phyloP scores from a whole-genome alignment of 2,329 filamentous ascomycete genomes.

The Sclerotinia spermophila region DNA sequence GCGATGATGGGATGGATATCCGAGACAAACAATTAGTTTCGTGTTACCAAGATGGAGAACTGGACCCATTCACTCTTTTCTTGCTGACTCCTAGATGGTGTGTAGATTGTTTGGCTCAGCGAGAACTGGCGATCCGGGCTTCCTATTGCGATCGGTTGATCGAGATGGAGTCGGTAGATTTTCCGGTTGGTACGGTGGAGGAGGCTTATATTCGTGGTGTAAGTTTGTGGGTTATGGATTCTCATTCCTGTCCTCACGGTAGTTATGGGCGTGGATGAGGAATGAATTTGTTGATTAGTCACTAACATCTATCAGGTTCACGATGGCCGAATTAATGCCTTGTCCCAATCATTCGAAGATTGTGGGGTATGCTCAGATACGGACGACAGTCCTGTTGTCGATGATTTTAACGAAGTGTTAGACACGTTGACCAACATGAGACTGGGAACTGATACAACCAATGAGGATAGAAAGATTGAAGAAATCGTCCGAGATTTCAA shows the following conservation, averaged over 20 bases:
- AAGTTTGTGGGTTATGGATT: not conserved
- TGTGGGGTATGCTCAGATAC: conserved; percentile 3
- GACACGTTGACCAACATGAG: conserved; percentile 3
- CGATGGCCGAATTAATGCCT: conserved; percentile 15
- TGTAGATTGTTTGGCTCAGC: conserved; percentile 5
- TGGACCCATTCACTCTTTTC: conserved; percentile 4
- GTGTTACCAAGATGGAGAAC: not conserved
- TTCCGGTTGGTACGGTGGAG: conserved; percentile 1
- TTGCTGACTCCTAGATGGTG: conserved; percentile 15
- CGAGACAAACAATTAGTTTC: conserved; percentile 13
- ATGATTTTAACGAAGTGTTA: conserved; percentile 8
- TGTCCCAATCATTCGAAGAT: conserved; percentile 1
- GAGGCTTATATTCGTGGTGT: conserved; percentile 6
- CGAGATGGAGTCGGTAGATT: not conserved
- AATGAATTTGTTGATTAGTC: not conserved
- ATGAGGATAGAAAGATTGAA: not conserved
- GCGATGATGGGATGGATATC: conserved; percentile 13
- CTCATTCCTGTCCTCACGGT: not conserved
- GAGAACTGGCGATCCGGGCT: conserved; percentile 3
- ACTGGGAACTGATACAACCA: not conserved
- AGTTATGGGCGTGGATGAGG: not conserved
- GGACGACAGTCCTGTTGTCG: not conserved
- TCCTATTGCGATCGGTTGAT: conserved; percentile 10
- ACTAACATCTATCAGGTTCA: conserved; percentile 7
- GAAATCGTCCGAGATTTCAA: not conserved